Base-by-base conservation (phyloP, 2,329 filamentous ascomycete genomes). In the Bipolaris gigantea region DNA sequence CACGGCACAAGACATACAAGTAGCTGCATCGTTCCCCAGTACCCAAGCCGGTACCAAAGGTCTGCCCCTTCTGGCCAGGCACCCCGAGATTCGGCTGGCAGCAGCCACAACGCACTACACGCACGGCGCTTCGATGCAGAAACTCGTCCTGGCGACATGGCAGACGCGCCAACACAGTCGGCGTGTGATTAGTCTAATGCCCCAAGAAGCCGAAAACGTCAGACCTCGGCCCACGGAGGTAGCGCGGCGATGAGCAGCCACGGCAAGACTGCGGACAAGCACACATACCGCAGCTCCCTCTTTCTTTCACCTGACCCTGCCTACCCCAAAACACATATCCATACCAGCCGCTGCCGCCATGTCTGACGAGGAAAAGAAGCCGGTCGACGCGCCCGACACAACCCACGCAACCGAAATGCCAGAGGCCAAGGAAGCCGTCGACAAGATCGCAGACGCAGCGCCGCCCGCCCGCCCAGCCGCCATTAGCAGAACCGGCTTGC, bases 361-460 rank as follows among this genome's bases (percentile, higher is more conserved):
- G 75, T 73, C 57, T 13, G 54, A 73, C 36, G 48, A 51, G 35
- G 49, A 55, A 44, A 63, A 63, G 13, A 63, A 63, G 19, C 70
- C 76, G 53, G 71, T 72, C 23, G 72, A 71, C 32, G 75, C 67
- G 25, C 73, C 50, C 40, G 50, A 41, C 49, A 35, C 44, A 27
- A 27, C 74, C 25, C 35, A 36, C 16, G 42, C 33, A 23, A 30
- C 50, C 40, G 50, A 41, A 44, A 35, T 35, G 15, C 49, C 49
- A 16, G 59, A 65, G 42, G 64, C 68, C 30, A 69, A 70, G 48
- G 68, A 63, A 6, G 60, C 65, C 39, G 41, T 52, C 38, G 52
- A 67, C 55, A 51, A 72, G 71, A 59, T 61, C 30, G 56, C 58
- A 27, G 60, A 61, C 18, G 54, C 56, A 25, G 58, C 61, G 45